Evolutionary conservation across 306 rosid genomes (phyloP), one percentile per base, ranked within the genome.

Genomic region (Nissolia schottii): DNA sequence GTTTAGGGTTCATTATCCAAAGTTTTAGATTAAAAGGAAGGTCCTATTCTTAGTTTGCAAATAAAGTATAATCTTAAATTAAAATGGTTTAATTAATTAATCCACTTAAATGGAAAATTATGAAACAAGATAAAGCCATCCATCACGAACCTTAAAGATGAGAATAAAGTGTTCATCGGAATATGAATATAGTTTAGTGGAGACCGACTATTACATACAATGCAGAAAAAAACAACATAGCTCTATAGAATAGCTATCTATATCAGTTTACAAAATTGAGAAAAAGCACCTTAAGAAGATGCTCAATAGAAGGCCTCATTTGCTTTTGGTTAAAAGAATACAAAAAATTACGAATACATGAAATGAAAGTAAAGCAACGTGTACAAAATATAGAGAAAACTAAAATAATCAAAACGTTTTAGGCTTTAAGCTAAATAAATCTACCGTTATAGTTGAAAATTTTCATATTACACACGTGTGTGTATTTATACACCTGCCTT

Each of bases 161-260:
- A 73, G 76, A 76, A 77, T 68, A 34, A 51, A 50, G 48, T 50
- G 72, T 25, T 2, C 12, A 34, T 34, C 16, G 46, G 79, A 81
- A 71, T 50, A 16, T 59, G 76, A 79, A 79, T 74, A 74, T 56
- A 37, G 66, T 15, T n/a, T 49, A 71, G 76, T 40, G 79, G 81
- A 76, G 45, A 37, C 4, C 14, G 1, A 32, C 23, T 12, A 60
- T 37, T 35, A 12, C 1, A 76, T 13, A 12, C 29, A 27, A 76
- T 0, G 41, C 25, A 71, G 25, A 81, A n/a, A n/a, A n/a, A n/a
- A 64, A 65, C 46, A 48, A 71, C 20, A 58, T 3, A 57, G 41
- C 32, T 55, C 20, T 40, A 32, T 55, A 46, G 67, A 41, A 65
- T 48, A 77, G 6, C 59, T 32, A 53, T 78, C 12, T 59, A 71